Evolutionary conservation across 768 basidiomycete genomes (phyloP), one percentile per base, ranked within the genome.

Genomic region (Roridomyces roridus): DNA sequence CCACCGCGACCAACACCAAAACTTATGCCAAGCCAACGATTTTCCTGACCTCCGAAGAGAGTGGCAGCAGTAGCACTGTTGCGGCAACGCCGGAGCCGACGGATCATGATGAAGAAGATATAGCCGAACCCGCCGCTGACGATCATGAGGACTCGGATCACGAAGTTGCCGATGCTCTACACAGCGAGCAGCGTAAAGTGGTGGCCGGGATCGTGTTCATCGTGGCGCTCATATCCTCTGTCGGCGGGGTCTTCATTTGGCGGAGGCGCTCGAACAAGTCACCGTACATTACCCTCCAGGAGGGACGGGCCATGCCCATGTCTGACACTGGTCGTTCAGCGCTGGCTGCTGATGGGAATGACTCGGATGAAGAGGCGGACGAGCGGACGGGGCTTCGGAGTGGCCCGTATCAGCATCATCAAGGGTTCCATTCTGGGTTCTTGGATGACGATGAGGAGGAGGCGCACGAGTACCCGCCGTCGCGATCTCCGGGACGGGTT

Each of bases 1-100:
- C 72, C 14, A 63, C 76, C 5, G 60, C 75, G 5, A 68, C 77
- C 0, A 74, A 78, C 10, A 85, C 85, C 0, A 93, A 87, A 65
- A 78, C 85, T 25, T 80, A 87, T 61, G 72, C 87, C 0, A 96
- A 94, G 70, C 97, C 97, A 0, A 98, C 96, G 3, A 86, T 79
- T 1, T 86, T 86, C 64, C 85, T 97, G 6, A 92, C 96, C 18
- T 75, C 77, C 29, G 87, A 87, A 1, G 80, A 83, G 35, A 94
- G 93, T 18, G 91, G 95, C 71, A 87, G 90, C n/a, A 75, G 83
- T 49, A 85, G 85, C 41, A 88, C 92, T 15, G 83, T 90, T 68
- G 75, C 81, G 2, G 65, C 70, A 8, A 62, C 67, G 2, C 57
- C 55, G n/a, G n/a, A n/a, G 43, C 10, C 40, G 21, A 47, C 58